Evolutionary conservation across 1,284 basidiomycete species (phyloP), one percentile per base, ranked within the genome.

Genomic region (Singerocomus rubriflavus): DNA sequence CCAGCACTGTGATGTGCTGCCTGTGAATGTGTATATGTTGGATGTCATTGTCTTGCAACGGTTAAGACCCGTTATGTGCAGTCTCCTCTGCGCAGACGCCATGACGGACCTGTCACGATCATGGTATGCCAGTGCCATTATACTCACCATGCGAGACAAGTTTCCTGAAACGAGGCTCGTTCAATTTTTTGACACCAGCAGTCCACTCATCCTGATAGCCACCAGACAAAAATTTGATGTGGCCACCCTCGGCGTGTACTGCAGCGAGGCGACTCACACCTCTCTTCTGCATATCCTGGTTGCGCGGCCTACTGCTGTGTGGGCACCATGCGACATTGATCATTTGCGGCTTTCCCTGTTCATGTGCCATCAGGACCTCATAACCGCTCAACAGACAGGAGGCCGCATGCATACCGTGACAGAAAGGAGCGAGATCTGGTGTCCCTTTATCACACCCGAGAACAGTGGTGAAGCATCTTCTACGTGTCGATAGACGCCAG

Each of bases 1-100:
- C 80, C 25, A 80, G 63, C 37, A 77, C 61, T 29, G 73, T 69
- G 50, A 80, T 55, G 50, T 70, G 69, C 67, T 46, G 66, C 68
- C 52, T 76, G 68, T 16, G 71, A 73, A 54, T 58, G 57, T 81
- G 78, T 36, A 80, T 71, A 42, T 79, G 77, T 44, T 70, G 62
- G 21, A 80, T 63, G 62, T 56, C 49, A 54, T 55, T 40, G 59
- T 58, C 42, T 40, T 55, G 38, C 57, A 52, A 29, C 67, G 64
- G 57, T 58, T 64, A 56, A 74, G 60, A 51, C 68, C 64, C 57
- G 67, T 68, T 47, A 56, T 59, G 55, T 62, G 63, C 43, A 77
- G 57, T 53, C 51, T 62, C 54, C 64, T 61, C 45, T 69, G 61
- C 46, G 64, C 57, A 57, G 66, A 66, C 57, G 71, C 62, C 55